Base-by-base conservation (phyloP, 768 basidiomycete genomes). In the Xerocomus brunneocitrinus region DNA sequence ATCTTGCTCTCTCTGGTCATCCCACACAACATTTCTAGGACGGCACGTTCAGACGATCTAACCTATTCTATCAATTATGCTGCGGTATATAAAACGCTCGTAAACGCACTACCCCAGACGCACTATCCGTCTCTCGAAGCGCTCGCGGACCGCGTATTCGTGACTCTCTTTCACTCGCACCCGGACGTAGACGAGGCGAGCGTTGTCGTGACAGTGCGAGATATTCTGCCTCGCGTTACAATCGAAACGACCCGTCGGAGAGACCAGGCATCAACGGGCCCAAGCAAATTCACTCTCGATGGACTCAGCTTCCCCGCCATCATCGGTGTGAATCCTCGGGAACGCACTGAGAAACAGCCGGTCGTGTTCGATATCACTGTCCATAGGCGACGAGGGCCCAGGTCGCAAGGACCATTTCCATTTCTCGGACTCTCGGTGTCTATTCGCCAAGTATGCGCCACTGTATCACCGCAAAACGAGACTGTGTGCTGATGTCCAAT, bases 251-350 rank as follows among this genome's bases (percentile, higher is more conserved):
- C 64, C 10, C 67, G 71, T 36, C 63, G 54, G 10, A 56, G 64
- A 49, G 53, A 55, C 16, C 63, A 50, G 36, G 46, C 8, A 30
- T 47, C 24, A 25, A 61, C 50, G 22, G 66, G 24, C 46, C 70
- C 32, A 43, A 56, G 9, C 65, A 66, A 53, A 50, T 67, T 52
- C 46, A 27, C 10, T 22, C 53, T 77, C 34, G 57, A 68, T 13
- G 74, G 74, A 43, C 67, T 93, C 8, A 61, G 70, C 4, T 79
- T 82, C 35, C 70, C 73, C 7, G 72, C 78, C 13, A 77, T 91
- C 47, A 73, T 93, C 24, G 90, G 91, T 3, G 71, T 92, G 36
- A 80, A 88, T 57, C 73, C 77, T 5, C 77, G 75, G 53, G 91
- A 93, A 66, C 75, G 89, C 31, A 58, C 71, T 30, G 79, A 84